A percentile compares a stretch with the other conserved stretches of the same genome.
Evolutionary conservation across 768 basidiomycete genomes (phyloP).

Genomic region (Panus rudis): DNA sequence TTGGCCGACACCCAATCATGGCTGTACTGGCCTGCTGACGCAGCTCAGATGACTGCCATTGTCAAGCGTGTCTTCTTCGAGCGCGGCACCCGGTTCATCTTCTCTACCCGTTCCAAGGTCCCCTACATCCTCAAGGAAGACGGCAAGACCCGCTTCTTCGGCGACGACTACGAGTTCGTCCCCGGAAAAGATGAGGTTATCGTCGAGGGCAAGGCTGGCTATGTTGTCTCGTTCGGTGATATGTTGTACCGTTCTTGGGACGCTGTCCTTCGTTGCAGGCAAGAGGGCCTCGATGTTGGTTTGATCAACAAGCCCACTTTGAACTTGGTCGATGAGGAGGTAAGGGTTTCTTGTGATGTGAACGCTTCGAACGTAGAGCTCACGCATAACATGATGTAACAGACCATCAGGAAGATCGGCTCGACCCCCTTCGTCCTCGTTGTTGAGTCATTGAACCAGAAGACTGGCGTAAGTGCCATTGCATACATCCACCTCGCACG

Average conservation of each 20-base stretch:
- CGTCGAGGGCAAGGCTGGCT: conserved; percentile 69
- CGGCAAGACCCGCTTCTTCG: conserved; percentile 59
- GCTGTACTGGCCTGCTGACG: conserved; percentile 86
- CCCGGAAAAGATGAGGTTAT: conserved; percentile 85
- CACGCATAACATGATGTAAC: neutral
- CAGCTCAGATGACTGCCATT: conserved; percentile 72
- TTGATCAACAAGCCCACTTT: conserved; percentile 82
- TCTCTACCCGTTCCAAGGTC: conserved; percentile 86
- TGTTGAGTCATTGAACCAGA: conserved; percentile 82
- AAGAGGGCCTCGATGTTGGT: conserved; percentile 73
- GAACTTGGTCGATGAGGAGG: conserved; percentile 79
- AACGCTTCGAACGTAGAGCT: neutral
- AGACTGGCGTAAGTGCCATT: conserved; percentile 57
- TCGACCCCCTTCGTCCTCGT: conserved; percentile 72
- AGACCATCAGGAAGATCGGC: conserved; percentile 68
- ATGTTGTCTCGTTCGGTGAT: conserved; percentile 82
- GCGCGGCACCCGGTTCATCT: conserved; percentile 76
- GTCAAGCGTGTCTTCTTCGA: conserved; percentile 78
- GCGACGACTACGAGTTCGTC: conserved; percentile 65
- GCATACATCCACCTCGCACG: conserved; percentile 3
- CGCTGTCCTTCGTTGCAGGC: conserved; percentile 67
- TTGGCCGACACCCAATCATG: conserved; percentile 71
- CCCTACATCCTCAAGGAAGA: conserved; percentile 80
- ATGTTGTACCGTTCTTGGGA: conserved; percentile 82
- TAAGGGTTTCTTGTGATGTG: conserved; percentile 17